Percentiles rank a stretch among this genome's conserved stretches.
These are phyloP conservation scores for Evernia prunastri DNA, from an alignment of 495 filamentous ascomycete species.

Conservation along the genomic window DNA sequence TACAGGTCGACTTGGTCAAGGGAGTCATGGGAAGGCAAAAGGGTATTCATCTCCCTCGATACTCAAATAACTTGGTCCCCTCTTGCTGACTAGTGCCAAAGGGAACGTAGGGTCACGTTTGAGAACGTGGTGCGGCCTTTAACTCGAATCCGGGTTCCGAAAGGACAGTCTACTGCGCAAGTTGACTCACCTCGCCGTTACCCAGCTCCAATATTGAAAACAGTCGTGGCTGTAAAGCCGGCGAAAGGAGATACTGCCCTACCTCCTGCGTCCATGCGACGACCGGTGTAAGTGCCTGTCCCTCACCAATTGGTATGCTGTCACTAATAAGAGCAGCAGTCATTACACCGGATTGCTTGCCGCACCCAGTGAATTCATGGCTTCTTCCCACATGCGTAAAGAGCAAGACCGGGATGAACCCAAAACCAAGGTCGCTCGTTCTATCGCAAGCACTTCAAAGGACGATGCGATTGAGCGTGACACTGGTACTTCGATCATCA, in stretches of 20 bases:
- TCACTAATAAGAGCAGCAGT: not conserved
- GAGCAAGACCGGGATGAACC: not conserved
- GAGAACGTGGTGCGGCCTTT: not conserved
- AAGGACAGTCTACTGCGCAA: constrained; percentile 1
- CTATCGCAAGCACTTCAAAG: not conserved
- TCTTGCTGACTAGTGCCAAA: constrained; percentile 5
- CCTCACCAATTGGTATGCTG: not conserved
- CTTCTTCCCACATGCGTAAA: not conserved
- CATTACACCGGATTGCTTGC: not conserved
- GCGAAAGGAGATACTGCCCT: not conserved
- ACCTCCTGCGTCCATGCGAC: not conserved
- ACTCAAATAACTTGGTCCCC: not conserved
- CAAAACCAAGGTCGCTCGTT: not conserved
- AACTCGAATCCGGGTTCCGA: constrained; percentile 4
- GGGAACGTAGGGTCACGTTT: not conserved
- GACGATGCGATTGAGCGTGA: not conserved
- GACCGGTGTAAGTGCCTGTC: not conserved
- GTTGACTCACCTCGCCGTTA: not conserved
- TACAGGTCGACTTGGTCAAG: not conserved
- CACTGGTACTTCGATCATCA: not conserved
- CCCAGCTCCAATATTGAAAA: not conserved
- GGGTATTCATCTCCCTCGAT: not conserved
- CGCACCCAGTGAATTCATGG: constrained; percentile 1
- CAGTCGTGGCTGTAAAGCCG: not conserved
- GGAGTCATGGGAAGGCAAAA: not conserved